Evolutionary conservation across 306 rosid genomes (phyloP), one percentile per base, ranked within the genome.

Genomic region (Castanospermum australe): DNA sequence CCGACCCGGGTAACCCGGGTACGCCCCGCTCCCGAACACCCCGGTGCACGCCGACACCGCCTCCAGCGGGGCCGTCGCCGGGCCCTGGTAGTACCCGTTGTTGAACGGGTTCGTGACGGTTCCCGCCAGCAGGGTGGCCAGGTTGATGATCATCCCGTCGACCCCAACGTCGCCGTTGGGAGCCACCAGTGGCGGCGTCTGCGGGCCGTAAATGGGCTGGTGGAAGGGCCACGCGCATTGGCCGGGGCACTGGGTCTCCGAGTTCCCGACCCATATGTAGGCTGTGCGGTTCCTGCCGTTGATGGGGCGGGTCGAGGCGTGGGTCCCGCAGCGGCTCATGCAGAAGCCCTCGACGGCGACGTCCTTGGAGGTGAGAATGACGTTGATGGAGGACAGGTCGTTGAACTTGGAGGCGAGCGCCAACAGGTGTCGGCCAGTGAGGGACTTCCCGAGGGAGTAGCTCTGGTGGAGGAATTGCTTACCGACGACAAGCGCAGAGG

Each of bases 191-290:
- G 99, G 97, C 33, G 94, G 94, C 0, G 94, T 82, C 57, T 95
- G 99, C 0, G 99, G 99, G 2, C 99, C 99, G 51, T 92, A 95
- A 21, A 95, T 85, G 4, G 99, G 99, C 73, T 86, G 94, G 82
- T 95, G 97, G 56, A 95, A 95, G 0, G 99, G 99, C 99, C 99
- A 94, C 5, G 99, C 97, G 78, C 99, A 94, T 48, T 86, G 89
- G 7, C 97, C 99, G 0, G 99, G 95, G 52, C 99, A 95, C 77
- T 91, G 92, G 1, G 74, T 17, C 87, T 89, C 99, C 3, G 99
- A 88, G 84, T 92, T 95, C 2, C 99, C 98, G 0, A 95, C 98
- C 99, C 99, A 95, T 0, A 92, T 25, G 6, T 86, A 95, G 13
- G 99, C 97, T 0, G 17, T 38, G 5, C 88, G 76, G 0, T 81